A percentile compares a stretch with the other conserved stretches of the same genome.
Conservation (phyloP, 2,329 filamentous ascomycete genomes). For the Aspergillus sp. region DNA sequence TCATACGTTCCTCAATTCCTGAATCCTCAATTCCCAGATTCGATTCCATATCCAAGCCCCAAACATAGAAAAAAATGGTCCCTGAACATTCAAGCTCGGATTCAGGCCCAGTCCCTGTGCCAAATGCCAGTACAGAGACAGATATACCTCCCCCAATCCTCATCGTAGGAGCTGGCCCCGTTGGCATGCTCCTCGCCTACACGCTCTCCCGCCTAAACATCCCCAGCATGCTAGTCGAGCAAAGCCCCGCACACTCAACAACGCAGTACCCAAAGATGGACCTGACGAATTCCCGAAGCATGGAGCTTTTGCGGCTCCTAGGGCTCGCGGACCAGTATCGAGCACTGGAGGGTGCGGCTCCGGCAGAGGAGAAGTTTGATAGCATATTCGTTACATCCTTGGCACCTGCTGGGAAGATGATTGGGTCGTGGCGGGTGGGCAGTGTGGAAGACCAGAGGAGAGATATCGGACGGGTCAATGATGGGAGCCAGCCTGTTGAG, state of each 20-base stretch:
- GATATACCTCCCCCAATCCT: constrained; percentile 4
- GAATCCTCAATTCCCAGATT: too few species aligned
- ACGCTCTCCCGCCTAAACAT: constrained; percentile 21
- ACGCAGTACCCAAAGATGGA: constrained; percentile 44
- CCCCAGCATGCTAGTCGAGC: constrained; percentile 25
- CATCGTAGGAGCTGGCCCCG: constrained; percentile 28
- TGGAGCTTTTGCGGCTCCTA: constrained; percentile 36
- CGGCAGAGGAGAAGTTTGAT: constrained; percentile 7
- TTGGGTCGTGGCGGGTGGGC: not conserved
- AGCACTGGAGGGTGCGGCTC: constrained; percentile 12
- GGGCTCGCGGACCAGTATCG: constrained; percentile 30
- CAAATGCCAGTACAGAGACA: not conserved
- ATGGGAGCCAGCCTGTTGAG: constrained; percentile 33
- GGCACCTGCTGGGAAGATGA: not conserved
- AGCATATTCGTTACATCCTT: constrained; percentile 9
- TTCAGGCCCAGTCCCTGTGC: too few species aligned
- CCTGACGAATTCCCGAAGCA: constrained; percentile 34
- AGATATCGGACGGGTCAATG: constrained; percentile 28
- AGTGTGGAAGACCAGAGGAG: constrained; percentile 9
- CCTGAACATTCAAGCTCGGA: too few species aligned
- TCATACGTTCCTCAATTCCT: too few species aligned
- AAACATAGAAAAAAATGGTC: too few species aligned
- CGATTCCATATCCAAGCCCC: too few species aligned
- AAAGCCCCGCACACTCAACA: constrained; percentile 21
- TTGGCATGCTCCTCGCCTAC: constrained; percentile 24